phyloP scores from a whole-genome alignment of 1,284 basidiomycete genomes.

The Pseudozyma sp. region DNA sequence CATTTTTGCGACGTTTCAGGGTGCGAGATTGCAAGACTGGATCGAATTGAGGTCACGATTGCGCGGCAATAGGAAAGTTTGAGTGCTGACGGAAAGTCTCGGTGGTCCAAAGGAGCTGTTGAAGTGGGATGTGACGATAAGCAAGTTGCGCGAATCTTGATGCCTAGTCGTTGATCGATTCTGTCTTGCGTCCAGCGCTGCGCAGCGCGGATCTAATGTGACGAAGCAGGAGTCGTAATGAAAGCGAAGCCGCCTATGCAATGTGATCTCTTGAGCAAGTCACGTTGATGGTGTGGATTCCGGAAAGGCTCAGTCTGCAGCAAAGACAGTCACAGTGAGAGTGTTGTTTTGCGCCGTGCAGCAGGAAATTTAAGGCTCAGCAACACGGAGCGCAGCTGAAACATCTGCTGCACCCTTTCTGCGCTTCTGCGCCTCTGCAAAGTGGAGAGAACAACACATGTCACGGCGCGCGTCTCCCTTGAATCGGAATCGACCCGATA shows the following conservation, averaged over 20 bases:
- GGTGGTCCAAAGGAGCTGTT: no score
- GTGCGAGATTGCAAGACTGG: no score
- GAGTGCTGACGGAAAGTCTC: no score
- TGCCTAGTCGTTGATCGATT: no score
- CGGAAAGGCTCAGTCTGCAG: background rate
- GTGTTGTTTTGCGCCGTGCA: background rate
- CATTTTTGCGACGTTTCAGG: constrained; percentile 6
- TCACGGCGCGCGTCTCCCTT: constrained; percentile 1
- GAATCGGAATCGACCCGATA: background rate
- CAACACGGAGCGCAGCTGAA: no score
- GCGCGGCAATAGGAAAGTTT: background rate
- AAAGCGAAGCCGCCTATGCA: background rate
- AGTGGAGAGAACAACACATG: constrained; percentile 37
- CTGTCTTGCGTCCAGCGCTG: no score
- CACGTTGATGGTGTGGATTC: no score
- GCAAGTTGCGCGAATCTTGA: no score
- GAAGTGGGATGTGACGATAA: no score
- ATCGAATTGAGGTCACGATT: background rate
- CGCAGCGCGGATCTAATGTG: background rate
- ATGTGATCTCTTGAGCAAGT: background rate
- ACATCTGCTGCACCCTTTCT: no score
- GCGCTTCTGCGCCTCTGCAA: constrained; percentile 4
- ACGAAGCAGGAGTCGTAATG: background rate
- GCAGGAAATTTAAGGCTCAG: no score
- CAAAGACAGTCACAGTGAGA: background rate